phyloP scores from a whole-genome alignment of 176 grass and related monocot genomes.

The Lolium rigidum region DNA sequence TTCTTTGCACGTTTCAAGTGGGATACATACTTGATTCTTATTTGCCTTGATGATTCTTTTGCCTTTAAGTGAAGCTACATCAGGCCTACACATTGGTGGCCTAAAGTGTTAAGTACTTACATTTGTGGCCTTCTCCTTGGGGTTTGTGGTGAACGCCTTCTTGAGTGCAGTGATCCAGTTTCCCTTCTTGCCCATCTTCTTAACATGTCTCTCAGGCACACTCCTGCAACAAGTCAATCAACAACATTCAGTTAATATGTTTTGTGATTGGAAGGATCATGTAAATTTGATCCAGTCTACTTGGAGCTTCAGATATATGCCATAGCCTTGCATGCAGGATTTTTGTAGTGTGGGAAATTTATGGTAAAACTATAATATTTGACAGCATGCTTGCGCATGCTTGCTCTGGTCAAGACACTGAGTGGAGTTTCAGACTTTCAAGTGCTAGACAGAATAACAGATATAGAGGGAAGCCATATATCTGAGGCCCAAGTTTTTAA shows the following conservation, averaged over 20 bases:
- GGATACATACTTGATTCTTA: background rate
- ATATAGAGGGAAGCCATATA: background rate
- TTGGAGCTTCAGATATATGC: too few species aligned
- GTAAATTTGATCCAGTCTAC: background rate
- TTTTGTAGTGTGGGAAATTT: too few species aligned
- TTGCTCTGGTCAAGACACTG: background rate
- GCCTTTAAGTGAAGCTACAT: background rate
- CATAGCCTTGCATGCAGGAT: too few species aligned
- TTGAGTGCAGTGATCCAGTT: constrained; percentile 85
- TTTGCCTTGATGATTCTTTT: background rate
- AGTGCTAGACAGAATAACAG: background rate
- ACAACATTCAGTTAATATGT: background rate
- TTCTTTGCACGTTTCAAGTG: background rate
- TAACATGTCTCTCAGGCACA: constrained; percentile 53
- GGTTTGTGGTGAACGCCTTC: constrained; percentile 69
- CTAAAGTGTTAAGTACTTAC: constrained; percentile 45
- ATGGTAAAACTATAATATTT: background rate
- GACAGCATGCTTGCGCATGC: background rate
- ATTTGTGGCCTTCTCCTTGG: constrained; percentile 70
- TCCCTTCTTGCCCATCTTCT: constrained; percentile 97
- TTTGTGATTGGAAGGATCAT: background rate
- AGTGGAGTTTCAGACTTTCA: background rate
- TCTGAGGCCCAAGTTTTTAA: background rate
- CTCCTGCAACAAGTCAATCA: background rate
- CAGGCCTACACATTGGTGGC: background rate